Base-by-base conservation (phyloP, 2,329 filamentous ascomycete species). In the Xylaria sp. region DNA sequence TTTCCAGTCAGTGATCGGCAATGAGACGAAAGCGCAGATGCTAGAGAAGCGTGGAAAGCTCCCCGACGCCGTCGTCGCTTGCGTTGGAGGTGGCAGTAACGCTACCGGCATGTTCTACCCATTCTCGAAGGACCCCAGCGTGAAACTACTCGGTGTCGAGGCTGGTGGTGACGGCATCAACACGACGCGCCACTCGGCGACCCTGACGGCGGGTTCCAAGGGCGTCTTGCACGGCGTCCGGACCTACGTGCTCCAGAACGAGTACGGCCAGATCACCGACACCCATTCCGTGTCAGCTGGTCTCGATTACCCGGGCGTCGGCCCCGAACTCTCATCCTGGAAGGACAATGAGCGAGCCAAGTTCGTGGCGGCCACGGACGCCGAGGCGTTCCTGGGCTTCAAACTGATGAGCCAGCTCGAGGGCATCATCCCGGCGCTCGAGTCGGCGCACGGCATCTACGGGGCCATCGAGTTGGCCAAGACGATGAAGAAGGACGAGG, bases 71-170 rank as follows among this genome's bases (percentile, higher is more conserved):
- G 94, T 99, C 25, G 93, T 99, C 18, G 96, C 96, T 10, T 99
- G 96, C 77, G 96, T 99, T 13, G 96, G 96, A 64, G 96, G 96
- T 73, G 96, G 96, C 67, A 94, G 91, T 79, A 99, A 99, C 79
- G 96, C 96, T 2, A 91, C 92, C 3, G 96, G 96, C 82, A 99
- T 98, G 94, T 99, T 99, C 84, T 97, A 95, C 81, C 96, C 96
- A 60, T 99, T 99, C 83, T 87, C 91, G 70, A 89, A 93, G 48
- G 95, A 99, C 76, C 86, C 87, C 0, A 90, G 86, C 68, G 96
- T 99, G 68, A 94, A 94, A 82, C 87, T 97, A 3, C 85, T 98
- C 13, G 96, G 96, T 72, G 94, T 99, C 2, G 96, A 99, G 83
- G 96, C 96, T 13, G 96, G 93, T 45, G 96, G 96, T 69, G 96